Conservation (phyloP, 495 filamentous ascomycete species). For the Tuber magnatum region DNA sequence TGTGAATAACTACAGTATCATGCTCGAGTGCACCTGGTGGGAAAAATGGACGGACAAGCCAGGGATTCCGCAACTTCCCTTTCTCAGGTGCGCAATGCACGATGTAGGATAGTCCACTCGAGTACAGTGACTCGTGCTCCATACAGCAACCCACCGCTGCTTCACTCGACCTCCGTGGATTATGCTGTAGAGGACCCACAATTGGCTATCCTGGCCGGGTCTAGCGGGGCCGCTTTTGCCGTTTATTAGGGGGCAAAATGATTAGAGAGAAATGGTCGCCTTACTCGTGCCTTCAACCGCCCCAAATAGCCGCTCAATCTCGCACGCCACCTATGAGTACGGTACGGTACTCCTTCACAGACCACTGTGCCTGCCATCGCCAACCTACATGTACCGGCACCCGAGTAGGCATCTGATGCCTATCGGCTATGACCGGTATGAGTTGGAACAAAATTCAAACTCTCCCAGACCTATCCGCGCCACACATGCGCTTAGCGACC, state of each 20-base stretch:
- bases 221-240: neutral
- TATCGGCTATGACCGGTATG: neutral
- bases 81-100: neutral
- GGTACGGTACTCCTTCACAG: too few relatives aligned
- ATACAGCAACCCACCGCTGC: neutral
- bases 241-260: neutral
- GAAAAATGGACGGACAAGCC: neutral
- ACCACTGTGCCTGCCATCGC: too few relatives aligned
- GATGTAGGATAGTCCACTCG: neutral
- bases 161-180: neutral
- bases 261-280: neutral
- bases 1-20: neutral
- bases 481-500: neutral
- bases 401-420: neutral
- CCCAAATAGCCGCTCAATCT: neutral
- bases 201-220: neutral
- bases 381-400: too few relatives aligned
- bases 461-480: neutral
- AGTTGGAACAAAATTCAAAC: neutral
- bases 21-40: neutral
- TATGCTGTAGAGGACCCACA: neutral
- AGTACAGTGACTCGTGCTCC: neutral
- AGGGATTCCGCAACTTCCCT: neutral
- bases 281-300: neutral
- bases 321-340: neutral